Evolutionary conservation across 768 basidiomycete genomes (phyloP), one percentile per base, ranked within the genome.

Genomic region (Amanita molliuscula): DNA sequence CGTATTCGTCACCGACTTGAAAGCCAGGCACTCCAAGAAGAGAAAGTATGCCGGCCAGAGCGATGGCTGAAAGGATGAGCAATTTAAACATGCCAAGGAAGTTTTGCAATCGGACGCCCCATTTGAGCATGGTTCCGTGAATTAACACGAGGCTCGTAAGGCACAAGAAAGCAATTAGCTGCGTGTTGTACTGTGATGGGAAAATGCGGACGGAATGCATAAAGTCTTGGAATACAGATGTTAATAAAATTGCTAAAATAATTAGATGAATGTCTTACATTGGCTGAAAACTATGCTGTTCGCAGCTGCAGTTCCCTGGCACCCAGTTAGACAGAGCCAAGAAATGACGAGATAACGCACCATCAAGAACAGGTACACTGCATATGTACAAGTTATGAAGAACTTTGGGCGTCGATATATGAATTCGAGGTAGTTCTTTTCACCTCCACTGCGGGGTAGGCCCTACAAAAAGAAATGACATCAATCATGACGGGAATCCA

Each of bases 401-500:
- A 80, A 83, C 43, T 68, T 72, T 4, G 84, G 85, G 2, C 68
- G 68, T 38, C 74, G 68, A 62, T 76, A 87, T 15, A 85, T 74
- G 59, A 72, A 84, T 53, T 85, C 82, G 33, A 88, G 63, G 56
- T 87, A 88, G 45, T 80, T 83, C 65, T 86, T 87, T 67, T 87
- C 84, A 1, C 81, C 85, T 1, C 85, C 85, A 49, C 73, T 86
- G 3, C 77, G 68, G 1, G 85, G 85, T 1, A 88, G 67, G n/a
- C 78, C 82, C 81, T 85, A 15, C 9, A 28, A 23, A 15, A 35
- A 13, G 6, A 18, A 0, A 34, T 34, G n/a, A 13, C 11, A 13
- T 18, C 47, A 44, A 47, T n/a, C 21, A 42, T 29, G 36, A 37
- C 13, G 6, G 43, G 18, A 40, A 34, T 3, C 15, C 23, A 26